Base-by-base conservation (phyloP, 352 stramenopile genomes). In the Globisporangium abappressorium region DNA sequence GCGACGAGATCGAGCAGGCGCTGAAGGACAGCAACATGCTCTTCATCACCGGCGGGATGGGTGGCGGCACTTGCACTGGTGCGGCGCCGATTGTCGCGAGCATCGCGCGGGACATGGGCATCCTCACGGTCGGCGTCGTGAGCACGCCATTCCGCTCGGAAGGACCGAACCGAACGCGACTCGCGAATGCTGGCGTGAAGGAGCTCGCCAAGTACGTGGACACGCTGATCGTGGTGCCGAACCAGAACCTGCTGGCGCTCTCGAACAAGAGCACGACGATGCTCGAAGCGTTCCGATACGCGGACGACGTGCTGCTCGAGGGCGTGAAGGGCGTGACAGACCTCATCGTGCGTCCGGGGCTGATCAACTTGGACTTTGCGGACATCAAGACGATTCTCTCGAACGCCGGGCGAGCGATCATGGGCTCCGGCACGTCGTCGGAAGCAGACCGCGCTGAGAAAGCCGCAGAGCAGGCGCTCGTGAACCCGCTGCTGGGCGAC, bases 301-400 rank as follows among this genome's bases (percentile, higher is more conserved):
- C 96, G 1, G 96, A 99, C 69, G 96, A 98, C 69, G 96, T 99
- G 64, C 74, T 99, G 53, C 78, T 98, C 3, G 94, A 99, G 76
- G 94, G 95, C 57, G 95, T 98, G 24, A 97, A 98, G 64, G 95
- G 94, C 53, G 97, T 98, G 56, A 98, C 95, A 0, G 95, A 98
- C 76, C 84, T 98, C 54, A 98, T 99, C 70, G 87, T 98, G 64
- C 95, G 96, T 64, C 95, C 96, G 8, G 97, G 96, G 49, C 74
- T 99, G n/a, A 97, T 99, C 62, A 99, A 99, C 73, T 80, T 99
- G 18, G 97, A 99, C 74, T 99, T 99, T 82, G 97, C 96, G 26
- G 97, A 99, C 76, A 98, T 99, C 64, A 93, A 97, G 69, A 95
- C 93, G 12, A 97, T 99, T 61, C 90, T 99, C 71, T 93, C 90